Conservation (phyloP, 331 rosid genomes). For the Quercus phellos region DNA sequence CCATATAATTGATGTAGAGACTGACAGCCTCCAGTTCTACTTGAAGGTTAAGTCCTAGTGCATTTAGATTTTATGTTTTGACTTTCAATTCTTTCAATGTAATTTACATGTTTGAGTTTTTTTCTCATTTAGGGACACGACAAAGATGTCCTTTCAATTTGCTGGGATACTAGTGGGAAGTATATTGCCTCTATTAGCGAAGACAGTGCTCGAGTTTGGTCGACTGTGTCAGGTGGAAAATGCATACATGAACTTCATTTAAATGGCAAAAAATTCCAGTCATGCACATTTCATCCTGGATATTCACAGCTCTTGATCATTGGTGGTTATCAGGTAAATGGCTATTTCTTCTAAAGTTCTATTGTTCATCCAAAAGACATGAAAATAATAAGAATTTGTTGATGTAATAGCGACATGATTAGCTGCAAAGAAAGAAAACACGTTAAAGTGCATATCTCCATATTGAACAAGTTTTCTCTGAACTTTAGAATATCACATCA, state of each 20-base stretch:
- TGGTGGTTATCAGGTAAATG: slow-evolving; percentile 57
- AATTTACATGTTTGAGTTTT: slow-evolving; percentile 4
- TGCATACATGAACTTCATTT: slow-evolving; percentile 44
- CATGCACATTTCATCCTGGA: slow-evolving; percentile 59
- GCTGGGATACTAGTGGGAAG: slow-evolving; percentile 55
- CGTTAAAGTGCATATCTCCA: background rate
- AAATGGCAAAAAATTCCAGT: slow-evolving; percentile 51
- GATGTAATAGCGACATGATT: background rate
- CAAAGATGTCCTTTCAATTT: slow-evolving; percentile 51
- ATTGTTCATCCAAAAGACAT: background rate
- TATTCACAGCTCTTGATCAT: slow-evolving; percentile 37
- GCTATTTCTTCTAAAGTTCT: background rate
- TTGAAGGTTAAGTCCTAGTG: slow-evolving; percentile 28
- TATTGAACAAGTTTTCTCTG: background rate
- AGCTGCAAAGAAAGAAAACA: background rate
- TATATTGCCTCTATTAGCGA: slow-evolving; percentile 56
- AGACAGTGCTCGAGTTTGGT: slow-evolving; percentile 61
- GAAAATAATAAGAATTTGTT: background rate
- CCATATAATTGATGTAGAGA: slow-evolving; percentile 46
- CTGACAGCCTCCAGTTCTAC: slow-evolving; percentile 11
- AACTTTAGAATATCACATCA: background rate
- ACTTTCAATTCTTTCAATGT: background rate
- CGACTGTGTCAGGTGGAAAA: slow-evolving; percentile 30
- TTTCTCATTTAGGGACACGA: slow-evolving; percentile 39
- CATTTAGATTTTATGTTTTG: background rate